phyloP scores from a whole-genome alignment of 495 filamentous ascomycete species.

The Xylaria sp. region DNA sequence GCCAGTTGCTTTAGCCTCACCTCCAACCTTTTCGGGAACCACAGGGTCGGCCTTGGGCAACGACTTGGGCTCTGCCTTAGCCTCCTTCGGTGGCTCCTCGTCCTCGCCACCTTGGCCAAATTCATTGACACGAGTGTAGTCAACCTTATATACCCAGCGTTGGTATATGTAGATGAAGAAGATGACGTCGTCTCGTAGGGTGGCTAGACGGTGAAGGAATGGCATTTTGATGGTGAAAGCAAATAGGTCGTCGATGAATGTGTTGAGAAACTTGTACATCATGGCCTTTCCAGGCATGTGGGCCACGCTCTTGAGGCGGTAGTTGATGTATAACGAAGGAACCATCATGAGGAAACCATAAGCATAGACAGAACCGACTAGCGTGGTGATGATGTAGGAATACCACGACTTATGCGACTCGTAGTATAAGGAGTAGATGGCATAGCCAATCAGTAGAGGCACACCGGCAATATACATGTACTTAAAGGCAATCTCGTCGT shows the following conservation, averaged over 20 bases:
- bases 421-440: constrained; percentile 87
- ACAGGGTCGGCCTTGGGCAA: constrained; percentile 33
- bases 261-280: constrained; percentile 95
- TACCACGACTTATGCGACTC: constrained; percentile 99
- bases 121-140: constrained; percentile 93
- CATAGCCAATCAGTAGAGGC: constrained; percentile 87
- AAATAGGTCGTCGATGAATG: constrained; percentile 75
- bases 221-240: constrained; percentile 99
- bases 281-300: constrained; percentile 97
- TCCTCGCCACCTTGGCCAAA: constrained; percentile 97
- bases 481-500: constrained; percentile 95
- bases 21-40: constrained; percentile 34
- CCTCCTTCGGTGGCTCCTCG: constrained; percentile 55
- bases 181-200: constrained; percentile 92
- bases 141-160: constrained; percentile 88
- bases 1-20: constrained; percentile 47
- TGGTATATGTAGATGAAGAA: constrained; percentile 99
- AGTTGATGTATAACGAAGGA: constrained; percentile 97
- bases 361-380: constrained; percentile 95
- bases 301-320: constrained; percentile 92
- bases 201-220: constrained; percentile 90
- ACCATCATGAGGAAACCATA: constrained; percentile 99
- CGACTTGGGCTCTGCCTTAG: constrained; percentile 34
- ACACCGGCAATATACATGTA: constrained; percentile 94
- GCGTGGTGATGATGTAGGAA: constrained; percentile 84